These are phyloP conservation scores for Saccharomycopsis schoenii DNA, from an alignment of 805 yeast genomes.

Conservation along the genomic window DNA sequence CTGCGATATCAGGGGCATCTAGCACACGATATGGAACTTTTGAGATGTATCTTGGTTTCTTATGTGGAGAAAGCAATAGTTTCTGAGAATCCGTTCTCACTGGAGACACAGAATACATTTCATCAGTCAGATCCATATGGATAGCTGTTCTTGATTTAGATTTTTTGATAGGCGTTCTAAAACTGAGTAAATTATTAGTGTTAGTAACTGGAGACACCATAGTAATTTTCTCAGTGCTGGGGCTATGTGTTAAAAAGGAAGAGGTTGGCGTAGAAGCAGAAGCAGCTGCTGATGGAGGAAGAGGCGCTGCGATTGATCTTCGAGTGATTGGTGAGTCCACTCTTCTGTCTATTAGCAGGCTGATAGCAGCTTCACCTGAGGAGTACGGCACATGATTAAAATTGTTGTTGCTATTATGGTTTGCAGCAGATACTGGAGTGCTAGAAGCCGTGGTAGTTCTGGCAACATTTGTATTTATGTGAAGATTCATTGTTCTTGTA, in stretches of 20 bases:
- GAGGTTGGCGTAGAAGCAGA: neutral
- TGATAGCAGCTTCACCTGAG: neutral
- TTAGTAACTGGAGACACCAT: neutral
- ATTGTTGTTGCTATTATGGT: neutral
- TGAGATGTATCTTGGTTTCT: conserved; percentile 65
- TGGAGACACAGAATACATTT: conserved; percentile 72
- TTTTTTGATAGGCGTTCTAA: conserved; percentile 55
- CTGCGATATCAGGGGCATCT: conserved; percentile 93
- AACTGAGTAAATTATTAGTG: conserved; percentile 55
- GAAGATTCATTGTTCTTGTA: neutral
- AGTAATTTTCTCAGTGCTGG: neutral
- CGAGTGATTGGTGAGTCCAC: neutral
- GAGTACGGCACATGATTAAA: neutral
- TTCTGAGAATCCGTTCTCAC: conserved; percentile 83
- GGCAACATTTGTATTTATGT: neutral
- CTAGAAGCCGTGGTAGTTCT: conserved; percentile 14
- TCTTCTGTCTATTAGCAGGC: neutral
- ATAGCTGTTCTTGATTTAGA: conserved; percentile 49
- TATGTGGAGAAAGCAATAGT: conserved; percentile 71
- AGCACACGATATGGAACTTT: conserved; percentile 86
- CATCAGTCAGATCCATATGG: conserved; percentile 53
- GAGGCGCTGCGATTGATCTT: neutral
- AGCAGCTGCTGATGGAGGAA: neutral
- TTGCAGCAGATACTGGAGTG: conserved; percentile 23
- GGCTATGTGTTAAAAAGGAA: neutral